A percentile compares a stretch with the other conserved stretches of the same genome.
phyloP scores from a whole-genome alignment of 495 filamentous ascomycete genomes.

The Neurospora terricola region DNA sequence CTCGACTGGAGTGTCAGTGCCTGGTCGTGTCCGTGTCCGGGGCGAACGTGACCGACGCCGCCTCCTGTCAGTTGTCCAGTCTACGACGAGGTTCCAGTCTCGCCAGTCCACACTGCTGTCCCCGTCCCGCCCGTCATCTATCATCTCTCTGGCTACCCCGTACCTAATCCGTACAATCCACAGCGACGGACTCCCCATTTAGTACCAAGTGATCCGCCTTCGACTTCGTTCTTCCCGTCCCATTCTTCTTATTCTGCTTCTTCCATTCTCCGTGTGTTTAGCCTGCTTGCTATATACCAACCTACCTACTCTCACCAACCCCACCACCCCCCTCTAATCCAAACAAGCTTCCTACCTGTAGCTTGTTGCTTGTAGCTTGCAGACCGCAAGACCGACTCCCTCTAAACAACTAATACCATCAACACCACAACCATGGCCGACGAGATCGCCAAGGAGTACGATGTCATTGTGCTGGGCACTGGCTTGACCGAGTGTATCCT shows the following conservation, averaged over 20 bases:
- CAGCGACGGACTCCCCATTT: neutral
- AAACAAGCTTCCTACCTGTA: neutral
- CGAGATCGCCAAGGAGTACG: constrained; percentile 93
- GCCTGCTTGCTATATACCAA: neutral
- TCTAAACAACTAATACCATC: neutral
- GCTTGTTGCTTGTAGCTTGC: neutral
- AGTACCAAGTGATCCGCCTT: neutral
- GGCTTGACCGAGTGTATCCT: constrained; percentile 98
- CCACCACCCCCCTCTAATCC: neutral
- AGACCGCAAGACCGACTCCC: neutral
- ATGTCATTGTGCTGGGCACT: constrained; percentile 96
- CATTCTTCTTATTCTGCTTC: neutral
- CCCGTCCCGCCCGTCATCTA: neutral
- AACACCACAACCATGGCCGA: constrained; percentile 53
- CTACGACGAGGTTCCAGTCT: neutral
- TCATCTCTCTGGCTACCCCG: neutral
- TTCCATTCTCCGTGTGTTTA: neutral
- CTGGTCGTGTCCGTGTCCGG: no score
- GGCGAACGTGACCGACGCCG: neutral
- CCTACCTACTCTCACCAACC: neutral
- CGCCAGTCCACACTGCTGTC: neutral
- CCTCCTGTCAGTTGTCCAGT: neutral
- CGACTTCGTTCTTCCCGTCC: neutral
- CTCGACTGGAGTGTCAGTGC: neutral
- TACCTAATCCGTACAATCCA: no score